Evolutionary conservation across 768 basidiomycete species (phyloP).

Genomic region (Psilocybe cyanescens): DNA sequence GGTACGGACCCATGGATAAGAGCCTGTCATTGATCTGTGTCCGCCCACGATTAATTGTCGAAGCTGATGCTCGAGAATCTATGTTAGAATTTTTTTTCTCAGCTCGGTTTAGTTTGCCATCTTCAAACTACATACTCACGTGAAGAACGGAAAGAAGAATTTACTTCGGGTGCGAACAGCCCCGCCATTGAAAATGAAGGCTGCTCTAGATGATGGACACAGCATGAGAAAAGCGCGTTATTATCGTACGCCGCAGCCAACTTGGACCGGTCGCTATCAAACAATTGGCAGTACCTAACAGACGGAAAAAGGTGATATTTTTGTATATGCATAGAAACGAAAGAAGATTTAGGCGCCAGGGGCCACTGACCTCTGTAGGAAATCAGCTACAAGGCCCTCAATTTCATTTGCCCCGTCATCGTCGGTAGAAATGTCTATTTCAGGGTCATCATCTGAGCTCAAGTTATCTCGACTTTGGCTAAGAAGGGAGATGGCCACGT

Average conservation of each 20-base stretch:
- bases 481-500: not conserved
- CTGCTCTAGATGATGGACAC: constrained; percentile 19
- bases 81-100: not conserved
- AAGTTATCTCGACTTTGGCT: not conserved
- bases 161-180: constrained; percentile 13
- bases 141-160: constrained; percentile 6
- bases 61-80: constrained; percentile 7
- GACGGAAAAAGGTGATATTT: not conserved
- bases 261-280: constrained; percentile 28
- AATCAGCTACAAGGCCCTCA: constrained; percentile 1
- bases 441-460: not conserved
- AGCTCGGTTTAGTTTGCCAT: no score
- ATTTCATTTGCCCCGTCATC: not conserved
- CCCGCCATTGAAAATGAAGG: constrained; percentile 16
- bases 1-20: constrained; percentile 19
- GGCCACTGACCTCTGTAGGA: not conserved
- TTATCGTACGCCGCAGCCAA: constrained; percentile 31
- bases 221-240: constrained; percentile 31
- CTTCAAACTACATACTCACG: constrained; percentile 8
- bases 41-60: constrained; percentile 18
- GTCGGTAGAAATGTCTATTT: not conserved
- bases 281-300: constrained; percentile 25
- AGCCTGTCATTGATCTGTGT: constrained; percentile 19
- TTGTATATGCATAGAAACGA: not conserved
- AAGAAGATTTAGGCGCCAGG: not conserved